Conservation (phyloP, 2,329 filamentous ascomycete species). For the Nigrospora osmanthi region DNA sequence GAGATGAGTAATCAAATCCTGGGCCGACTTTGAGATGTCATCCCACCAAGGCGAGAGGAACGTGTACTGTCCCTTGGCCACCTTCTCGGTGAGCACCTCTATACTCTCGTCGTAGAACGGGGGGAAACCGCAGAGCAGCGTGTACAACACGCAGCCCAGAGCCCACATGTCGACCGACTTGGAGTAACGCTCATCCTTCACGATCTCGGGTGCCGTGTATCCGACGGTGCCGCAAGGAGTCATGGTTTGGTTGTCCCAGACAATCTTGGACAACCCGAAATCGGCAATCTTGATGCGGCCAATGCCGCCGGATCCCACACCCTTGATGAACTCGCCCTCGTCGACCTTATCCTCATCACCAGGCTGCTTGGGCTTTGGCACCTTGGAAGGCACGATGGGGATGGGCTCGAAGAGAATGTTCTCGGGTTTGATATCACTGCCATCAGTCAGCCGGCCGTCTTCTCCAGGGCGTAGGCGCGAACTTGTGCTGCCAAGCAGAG, state of each 20-base stretch:
- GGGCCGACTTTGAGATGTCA: conserved; percentile 89
- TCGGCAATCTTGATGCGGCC: conserved; percentile 96
- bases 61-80: conserved; percentile 91
- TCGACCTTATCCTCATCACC: conserved; percentile 97
- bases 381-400: conserved; percentile 70
- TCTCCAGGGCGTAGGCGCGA: neutral
- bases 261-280: conserved; percentile 94
- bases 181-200: conserved; percentile 97
- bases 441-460: conserved; percentile 7
- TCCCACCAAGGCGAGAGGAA: conserved; percentile 99
- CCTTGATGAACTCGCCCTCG: conserved; percentile 84
- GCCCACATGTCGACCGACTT: conserved; percentile 99
- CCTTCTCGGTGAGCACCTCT: conserved; percentile 93
- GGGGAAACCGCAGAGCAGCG: conserved; percentile 91
- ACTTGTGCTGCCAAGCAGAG: too few species aligned
- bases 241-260: conserved; percentile 98
- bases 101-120: conserved; percentile 99
- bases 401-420: conserved; percentile 91
- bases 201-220: conserved; percentile 96
- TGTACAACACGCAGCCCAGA: conserved; percentile 92
- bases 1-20: conserved; percentile 89
- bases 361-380: conserved; percentile 71
- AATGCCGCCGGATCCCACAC: conserved; percentile 81
- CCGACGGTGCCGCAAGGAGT: conserved; percentile 98
- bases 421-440: conserved; percentile 94